Conservation (phyloP, 805 yeast species). For the Hanseniaspora lindneri region DNA sequence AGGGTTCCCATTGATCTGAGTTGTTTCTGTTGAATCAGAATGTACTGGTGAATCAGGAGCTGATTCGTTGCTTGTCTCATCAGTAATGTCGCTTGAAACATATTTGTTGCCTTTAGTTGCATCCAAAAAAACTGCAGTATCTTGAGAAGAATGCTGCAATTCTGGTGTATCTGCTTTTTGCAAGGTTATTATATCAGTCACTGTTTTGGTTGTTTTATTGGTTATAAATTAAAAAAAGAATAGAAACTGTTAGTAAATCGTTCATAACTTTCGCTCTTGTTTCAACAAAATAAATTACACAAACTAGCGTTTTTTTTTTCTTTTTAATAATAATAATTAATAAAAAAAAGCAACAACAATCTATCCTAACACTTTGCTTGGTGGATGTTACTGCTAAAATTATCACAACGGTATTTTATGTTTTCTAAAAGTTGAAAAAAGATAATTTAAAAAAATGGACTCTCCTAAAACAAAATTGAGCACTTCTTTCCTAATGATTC, state of each 20-base stretch:
- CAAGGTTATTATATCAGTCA: neutral
- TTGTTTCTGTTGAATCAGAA: neutral
- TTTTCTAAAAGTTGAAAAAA: too few species aligned
- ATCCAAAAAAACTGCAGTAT: neutral
- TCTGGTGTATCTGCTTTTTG: neutral
- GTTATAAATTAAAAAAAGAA: neutral
- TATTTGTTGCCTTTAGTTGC: neutral
- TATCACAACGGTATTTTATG: too few species aligned
- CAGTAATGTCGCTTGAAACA: neutral
- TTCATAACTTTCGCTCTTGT: neutral
- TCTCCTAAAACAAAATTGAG: too few species aligned
- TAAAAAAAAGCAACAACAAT: too few species aligned
- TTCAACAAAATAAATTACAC: too few species aligned
- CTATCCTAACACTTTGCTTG: too few species aligned
- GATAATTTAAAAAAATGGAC: too few species aligned
- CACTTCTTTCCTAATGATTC: too few species aligned
- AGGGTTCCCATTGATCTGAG: neutral
- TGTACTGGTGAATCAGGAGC: conserved; percentile 3
- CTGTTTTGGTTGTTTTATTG: neutral
- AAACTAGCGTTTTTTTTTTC: too few species aligned
- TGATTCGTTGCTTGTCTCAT: conserved; percentile 5
- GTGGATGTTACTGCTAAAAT: too few species aligned
- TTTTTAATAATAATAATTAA: too few species aligned
- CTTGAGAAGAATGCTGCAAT: neutral
- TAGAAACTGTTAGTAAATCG: neutral